Base-by-base conservation (phyloP, 805 yeast genomes). In the Tetrapisispora namnaoensis region DNA sequence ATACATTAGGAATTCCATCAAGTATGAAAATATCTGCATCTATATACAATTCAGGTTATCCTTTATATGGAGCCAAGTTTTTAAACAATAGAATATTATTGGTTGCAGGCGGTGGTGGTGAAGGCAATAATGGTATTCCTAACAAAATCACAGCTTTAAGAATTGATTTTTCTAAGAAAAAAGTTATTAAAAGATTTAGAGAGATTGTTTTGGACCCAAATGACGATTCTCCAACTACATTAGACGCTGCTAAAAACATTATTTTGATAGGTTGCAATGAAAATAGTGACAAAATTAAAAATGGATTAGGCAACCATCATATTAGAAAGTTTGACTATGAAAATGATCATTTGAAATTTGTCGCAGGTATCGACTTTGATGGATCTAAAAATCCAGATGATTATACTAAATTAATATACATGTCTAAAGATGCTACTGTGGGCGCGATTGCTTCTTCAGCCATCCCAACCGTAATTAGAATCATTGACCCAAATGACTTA, bases 101-200 rank as follows among this genome's bases (percentile, higher is more conserved):
- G 44, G 83, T 83, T 28, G 80, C 88, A 2, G 99, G 99, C 39
- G 99, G 99, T 42, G 97, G 97, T 30, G 98, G 97, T 24, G 95
- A 87, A 63, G 95, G 95, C 10, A 82, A 81, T 59, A 83, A 87
- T 59, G 96, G 95, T 30, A 80, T 88, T 48, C 85, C 90, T 38
- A 91, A 91, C 66, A 87, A 85, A 62, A 70, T 91, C 53, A 79
- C 89, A 4, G 83, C 83, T 2, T 63, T 84, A 39, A 67, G 76
- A 43, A 71, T 85, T 42, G 76, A 79, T 57, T 79, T 83, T 47
- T 71, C 71, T 34, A 73, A 74, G 49, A 59, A 60, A 36, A 65
- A 62, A 63, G 71, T 63, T 13, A 66, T 83, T 48, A 83, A 79
- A 56, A 72, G 80, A 53, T 80, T 74, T 57, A 69, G 88, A 50